These are phyloP conservation scores for Polytrichum commune DNA, from an alignment of 225 moss, liverwort and hornwort genomes.

Conservation along the genomic window DNA sequence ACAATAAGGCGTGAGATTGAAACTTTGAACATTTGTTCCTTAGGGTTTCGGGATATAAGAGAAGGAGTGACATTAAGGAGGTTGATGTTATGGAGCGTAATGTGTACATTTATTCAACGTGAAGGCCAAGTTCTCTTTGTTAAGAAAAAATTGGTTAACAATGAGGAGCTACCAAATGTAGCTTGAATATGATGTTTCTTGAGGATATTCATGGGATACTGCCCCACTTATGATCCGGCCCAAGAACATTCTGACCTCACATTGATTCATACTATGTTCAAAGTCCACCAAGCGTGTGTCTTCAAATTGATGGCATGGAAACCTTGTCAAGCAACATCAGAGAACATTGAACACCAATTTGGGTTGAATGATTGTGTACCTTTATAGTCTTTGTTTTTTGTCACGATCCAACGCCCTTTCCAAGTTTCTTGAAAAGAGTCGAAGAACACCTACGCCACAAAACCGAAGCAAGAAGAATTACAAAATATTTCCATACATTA, in stretches of 20 bases:
- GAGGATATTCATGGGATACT: neutral
- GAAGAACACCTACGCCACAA: conserved; percentile 22
- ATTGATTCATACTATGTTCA: neutral
- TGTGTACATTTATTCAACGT: neutral
- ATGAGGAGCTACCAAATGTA: neutral
- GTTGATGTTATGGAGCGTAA: too few relatives aligned
- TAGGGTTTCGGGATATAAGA: too few relatives aligned
- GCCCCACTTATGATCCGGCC: too few relatives aligned
- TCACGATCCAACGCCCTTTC: conserved; percentile 33
- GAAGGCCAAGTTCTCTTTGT: neutral
- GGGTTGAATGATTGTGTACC: conserved; percentile 6
- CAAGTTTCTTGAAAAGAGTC: conserved; percentile 30
- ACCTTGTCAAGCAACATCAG: too few relatives aligned
- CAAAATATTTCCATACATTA: too few relatives aligned
- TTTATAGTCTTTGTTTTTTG: conserved; percentile 21
- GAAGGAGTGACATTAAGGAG: too few relatives aligned
- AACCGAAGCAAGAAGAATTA: too few relatives aligned
- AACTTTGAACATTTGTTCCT: too few relatives aligned
- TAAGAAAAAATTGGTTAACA: neutral
- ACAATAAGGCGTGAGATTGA: too few relatives aligned
- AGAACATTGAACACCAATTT: too few relatives aligned
- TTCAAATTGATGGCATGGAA: neutral
- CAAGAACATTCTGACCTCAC: too few relatives aligned
- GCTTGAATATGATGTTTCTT: neutral
- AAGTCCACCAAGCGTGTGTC: neutral